Evolutionary conservation across 169 alveolate species (phyloP), one percentile per base, ranked within the genome.

Genomic region (Eimeria tenella): DNA sequence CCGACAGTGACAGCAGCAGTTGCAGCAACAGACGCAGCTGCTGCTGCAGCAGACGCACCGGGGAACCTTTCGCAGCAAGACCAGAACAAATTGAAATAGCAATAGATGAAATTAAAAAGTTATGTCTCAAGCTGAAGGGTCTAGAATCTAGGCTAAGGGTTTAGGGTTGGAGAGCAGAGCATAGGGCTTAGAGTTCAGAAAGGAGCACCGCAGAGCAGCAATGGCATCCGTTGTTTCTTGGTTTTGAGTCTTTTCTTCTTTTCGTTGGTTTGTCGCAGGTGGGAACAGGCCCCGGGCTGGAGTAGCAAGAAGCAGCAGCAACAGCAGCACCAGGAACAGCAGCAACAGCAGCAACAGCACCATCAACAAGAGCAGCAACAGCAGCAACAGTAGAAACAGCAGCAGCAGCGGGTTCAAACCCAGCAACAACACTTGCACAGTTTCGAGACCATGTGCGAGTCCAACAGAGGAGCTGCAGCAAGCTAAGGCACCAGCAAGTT

Each of bases 141-240:
- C 0, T 50, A 50, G 84, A 25, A 60, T 42, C n/a, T 31, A 42
- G 21, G 11, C 23, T 58, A 17, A 11, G 11, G 68, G 19, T 3
- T 11, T 17, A 11, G 11, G 68, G 0, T 31, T 31, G 42, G 42
- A 2, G 42, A 31, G 2, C 42, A 31, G 42, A 31, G 42, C 42
- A n/a, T 74, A 74, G 84, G 84, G 84, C 42, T 31, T 31, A 74
- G 84, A 10, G 84, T 74, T 42, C n/a, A 74, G 84, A 74, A 31
- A 53, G 23, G 62, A 5, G 55, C 62, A 74, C 84, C 84, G 55
- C 42, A 74, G 84, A 42, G 84, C 84, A 25, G 84, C 84, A 25
- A 74, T 53, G 84, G 84, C 84, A 50, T 74, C 84, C 25, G 84
- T 49, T 9, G n/a, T 74, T 31, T 74, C 84, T 25, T 25, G 23